Base-by-base conservation (phyloP, 805 yeast species). In the Blastobotrys chiropterorum region DNA sequence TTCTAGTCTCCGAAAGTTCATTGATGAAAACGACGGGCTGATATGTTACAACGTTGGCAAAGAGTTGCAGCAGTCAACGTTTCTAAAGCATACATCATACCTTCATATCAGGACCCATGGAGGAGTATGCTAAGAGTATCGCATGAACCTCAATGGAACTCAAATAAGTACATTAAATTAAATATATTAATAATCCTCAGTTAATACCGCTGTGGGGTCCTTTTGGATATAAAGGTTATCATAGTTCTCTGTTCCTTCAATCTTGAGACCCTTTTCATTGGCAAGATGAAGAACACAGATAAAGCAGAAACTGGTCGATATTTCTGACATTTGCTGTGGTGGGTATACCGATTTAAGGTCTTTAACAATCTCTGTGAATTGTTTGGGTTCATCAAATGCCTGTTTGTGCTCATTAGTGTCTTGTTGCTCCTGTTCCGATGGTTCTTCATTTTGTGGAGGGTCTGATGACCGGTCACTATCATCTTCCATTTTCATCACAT, bases 241-340 rank as follows among this genome's bases (percentile, higher is more conserved):
- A 38, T 64, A 70, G 19, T 67, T 64, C 4, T 71, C 77, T 7
- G 71, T 77, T 54, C 79, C 77, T 15, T 73, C 70, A 5, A 89
- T 75, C 4, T 71, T 63, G 30, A 89, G 71, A 0, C 90, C 92
- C 61, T 86, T 83, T 65, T 89, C 97, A 63, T 90, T 89, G 13
- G 96, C 95, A 57, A 89, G 71, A 68, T 89, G 97, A 38, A 89
- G 69, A 61, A 88, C 68, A 59, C 95, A 86, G 53, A 89, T 86
- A 60, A 89, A 89, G 62, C 87, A 86, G 66, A 86, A 86, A 67
- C 95, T 84, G 0, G 96, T 88, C 0, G 95, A 85, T 5, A 90
- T 67, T 49, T 89, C 95, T 47, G 75, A 76, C 58, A 74, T 71
- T 46, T 81, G 77, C 46, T 79, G 81, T 6, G 72, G 67, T 0